Evolutionary conservation across 163 green algal genomes (phyloP), one percentile per base, ranked within the genome.

Genomic region (Scenedesmus sp.): DNA sequence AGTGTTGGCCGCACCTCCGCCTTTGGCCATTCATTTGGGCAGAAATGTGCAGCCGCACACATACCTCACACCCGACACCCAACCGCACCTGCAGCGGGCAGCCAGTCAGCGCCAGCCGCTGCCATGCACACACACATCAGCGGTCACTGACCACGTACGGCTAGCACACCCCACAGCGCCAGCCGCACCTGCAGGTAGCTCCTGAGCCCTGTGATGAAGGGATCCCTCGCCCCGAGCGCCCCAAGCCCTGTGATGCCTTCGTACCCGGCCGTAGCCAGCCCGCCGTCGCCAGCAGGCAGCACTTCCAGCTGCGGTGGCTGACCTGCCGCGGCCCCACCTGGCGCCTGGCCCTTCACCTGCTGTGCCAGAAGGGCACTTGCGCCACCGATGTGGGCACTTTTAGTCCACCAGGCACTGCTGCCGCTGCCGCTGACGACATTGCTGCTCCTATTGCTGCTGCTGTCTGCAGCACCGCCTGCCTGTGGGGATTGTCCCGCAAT

Each of bases 321-420:
- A 0, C 33, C 13, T 37, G 56, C 30, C 13, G 43, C 51, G 43
- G 40, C 26, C 10, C 18, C 46, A 59, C 56, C 37, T 51, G 37
- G 26, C 72, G 76, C 37, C 13, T 13, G 3, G 3, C 35, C 16
- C 16, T 81, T 56, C 2, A 24, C 43, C 42, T 81, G 87, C 53
- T 87, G 53, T 24, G 83, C 37, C 61, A 91, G 26, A 35, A 51
- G 22, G 3, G 37, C 86, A 35, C 30, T 61, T 26, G 49, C 33
- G 6, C 49, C 30, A 26, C 86, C 86, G 37, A 91, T 24, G 26
- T 85, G 86, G 12, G 85, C 51, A 5, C 46, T 40, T 30, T 82
- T 72, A 5, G 85, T 89, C 85, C 85, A 89, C 85, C 85, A 89
- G 16, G 49, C 53, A 56, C 5, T 56, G 68, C 68, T 72, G 85